Percentiles rank a stretch among this genome's conserved stretches.
Conservation (phyloP, 192 early-diverging fungal genomes). For the Rhizophagus prolifer region DNA sequence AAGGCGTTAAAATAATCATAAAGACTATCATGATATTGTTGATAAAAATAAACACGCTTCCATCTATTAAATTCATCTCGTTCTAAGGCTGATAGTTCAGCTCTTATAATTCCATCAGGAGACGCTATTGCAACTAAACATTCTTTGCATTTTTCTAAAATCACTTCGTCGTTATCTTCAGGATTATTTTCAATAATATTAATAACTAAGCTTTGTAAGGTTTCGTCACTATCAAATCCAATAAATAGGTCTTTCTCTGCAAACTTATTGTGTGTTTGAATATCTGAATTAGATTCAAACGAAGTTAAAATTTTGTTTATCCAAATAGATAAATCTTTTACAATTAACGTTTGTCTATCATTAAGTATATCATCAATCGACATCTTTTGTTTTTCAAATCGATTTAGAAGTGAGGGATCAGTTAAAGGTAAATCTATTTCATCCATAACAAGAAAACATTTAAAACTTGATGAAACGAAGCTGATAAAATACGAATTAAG, state of each 20-base stretch:
- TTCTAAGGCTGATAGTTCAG: neutral
- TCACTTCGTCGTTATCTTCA: neutral
- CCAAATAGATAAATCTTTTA: slow-evolving; percentile 8
- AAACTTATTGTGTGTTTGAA: neutral
- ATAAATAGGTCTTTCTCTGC: neutral
- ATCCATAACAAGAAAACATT: slow-evolving; percentile 27
- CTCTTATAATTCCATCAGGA: slow-evolving; percentile 25
- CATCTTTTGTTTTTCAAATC: slow-evolving; percentile 25
- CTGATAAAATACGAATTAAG: neutral
- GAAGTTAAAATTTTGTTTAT: slow-evolving; percentile 15
- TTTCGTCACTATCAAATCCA: slow-evolving; percentile 6
- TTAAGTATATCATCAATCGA: slow-evolving; percentile 16
- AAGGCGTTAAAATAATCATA: neutral
- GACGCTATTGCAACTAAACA: slow-evolving; percentile 14
- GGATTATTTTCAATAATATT: slow-evolving; percentile 15
- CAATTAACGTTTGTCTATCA: neutral
- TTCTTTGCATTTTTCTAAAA: slow-evolving; percentile 26
- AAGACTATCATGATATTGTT: slow-evolving; percentile 14
- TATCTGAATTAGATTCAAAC: neutral
- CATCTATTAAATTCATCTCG: slow-evolving; percentile 6
- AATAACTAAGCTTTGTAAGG: slow-evolving; percentile 25
- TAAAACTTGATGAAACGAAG: neutral
- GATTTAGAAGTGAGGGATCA: slow-evolving; percentile 9
- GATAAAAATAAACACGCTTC: slow-evolving; percentile 17
- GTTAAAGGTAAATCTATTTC: neutral